Conservation (phyloP, 1,284 basidiomycete species). For the Boletus holoroseus region DNA sequence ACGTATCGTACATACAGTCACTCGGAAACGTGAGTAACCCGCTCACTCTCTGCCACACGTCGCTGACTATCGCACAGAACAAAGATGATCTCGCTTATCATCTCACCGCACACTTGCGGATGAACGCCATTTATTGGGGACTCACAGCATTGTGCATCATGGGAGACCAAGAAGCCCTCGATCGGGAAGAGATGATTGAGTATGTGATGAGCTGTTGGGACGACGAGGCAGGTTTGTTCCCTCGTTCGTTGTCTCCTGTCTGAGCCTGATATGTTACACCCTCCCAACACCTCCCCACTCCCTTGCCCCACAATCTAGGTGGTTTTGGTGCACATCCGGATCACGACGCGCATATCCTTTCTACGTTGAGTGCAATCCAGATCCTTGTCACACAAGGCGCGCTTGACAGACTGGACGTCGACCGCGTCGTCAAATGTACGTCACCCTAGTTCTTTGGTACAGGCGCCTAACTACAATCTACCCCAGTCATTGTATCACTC, state of each 20-base stretch:
- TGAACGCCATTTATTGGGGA: slow-evolving; percentile 98
- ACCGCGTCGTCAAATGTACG: slow-evolving; percentile 71
- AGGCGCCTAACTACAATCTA: not conserved
- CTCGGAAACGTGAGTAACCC: slow-evolving; percentile 44
- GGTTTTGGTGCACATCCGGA: slow-evolving; percentile 89
- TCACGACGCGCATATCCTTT: slow-evolving; percentile 87
- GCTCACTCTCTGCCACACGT: not conserved
- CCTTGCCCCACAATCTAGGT: slow-evolving; percentile 47
- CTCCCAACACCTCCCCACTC: not conserved
- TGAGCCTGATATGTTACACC: slow-evolving; percentile 2
- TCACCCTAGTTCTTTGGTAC: not conserved
- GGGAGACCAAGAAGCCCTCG: slow-evolving; percentile 70
- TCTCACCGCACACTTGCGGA: slow-evolving; percentile 86
- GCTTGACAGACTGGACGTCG: slow-evolving; percentile 62
- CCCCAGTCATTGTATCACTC: slow-evolving; percentile 74
- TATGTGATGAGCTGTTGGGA: slow-evolving; percentile 96
- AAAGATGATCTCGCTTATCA: slow-evolving; percentile 90
- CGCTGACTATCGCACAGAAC: slow-evolving; percentile 44
- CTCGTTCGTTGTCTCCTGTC: not conserved
- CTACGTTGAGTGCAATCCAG: slow-evolving; percentile 89
- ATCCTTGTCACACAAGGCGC: slow-evolving; percentile 86
- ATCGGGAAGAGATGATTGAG: slow-evolving; percentile 77
- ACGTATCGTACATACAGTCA: slow-evolving; percentile 54
- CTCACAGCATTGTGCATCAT: slow-evolving; percentile 83
- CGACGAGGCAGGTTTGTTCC: slow-evolving; percentile 68